Conservation (phyloP, 2,329 filamentous ascomycete species). For the Monosporascus sp. region DNA sequence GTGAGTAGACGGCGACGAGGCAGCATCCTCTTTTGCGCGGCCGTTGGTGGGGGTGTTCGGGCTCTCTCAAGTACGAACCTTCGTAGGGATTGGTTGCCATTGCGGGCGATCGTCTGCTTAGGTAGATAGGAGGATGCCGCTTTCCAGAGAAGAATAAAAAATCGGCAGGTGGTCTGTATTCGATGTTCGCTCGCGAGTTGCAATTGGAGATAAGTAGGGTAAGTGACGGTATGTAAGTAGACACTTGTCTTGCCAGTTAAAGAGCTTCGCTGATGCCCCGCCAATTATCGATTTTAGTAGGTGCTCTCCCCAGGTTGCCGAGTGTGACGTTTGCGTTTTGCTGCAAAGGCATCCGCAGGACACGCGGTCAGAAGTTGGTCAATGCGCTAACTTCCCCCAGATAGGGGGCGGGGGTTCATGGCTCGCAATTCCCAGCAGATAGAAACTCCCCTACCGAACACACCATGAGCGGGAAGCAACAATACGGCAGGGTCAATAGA, state of each 20-base stretch:
- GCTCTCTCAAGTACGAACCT: constrained; percentile 15
- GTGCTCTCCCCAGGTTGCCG: neutral
- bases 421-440: neutral
- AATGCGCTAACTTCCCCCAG: neutral
- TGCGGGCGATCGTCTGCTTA: constrained; percentile 6
- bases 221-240: neutral
- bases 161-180: too few relatives aligned
- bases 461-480: too few relatives aligned
- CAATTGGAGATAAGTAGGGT: neutral
- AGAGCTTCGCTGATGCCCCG: neutral
- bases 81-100: constrained; percentile 30
- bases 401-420: neutral
- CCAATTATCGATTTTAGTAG: neutral
- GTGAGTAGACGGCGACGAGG: neutral
- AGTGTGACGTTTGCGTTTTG: neutral
- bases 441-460: too few relatives aligned
- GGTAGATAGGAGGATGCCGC: too few relatives aligned
- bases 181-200: neutral
- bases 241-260: neutral
- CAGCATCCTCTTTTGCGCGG: neutral
- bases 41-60: neutral
- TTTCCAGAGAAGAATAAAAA: too few relatives aligned
- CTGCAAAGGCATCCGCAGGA: neutral
- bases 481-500: too few relatives aligned
- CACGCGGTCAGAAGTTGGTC: neutral